Percentiles rank a stretch among this genome's conserved stretches.
These are phyloP conservation scores for Clarkia xantiana DNA, from an alignment of 345 rosid species.

Conservation along the genomic window DNA sequence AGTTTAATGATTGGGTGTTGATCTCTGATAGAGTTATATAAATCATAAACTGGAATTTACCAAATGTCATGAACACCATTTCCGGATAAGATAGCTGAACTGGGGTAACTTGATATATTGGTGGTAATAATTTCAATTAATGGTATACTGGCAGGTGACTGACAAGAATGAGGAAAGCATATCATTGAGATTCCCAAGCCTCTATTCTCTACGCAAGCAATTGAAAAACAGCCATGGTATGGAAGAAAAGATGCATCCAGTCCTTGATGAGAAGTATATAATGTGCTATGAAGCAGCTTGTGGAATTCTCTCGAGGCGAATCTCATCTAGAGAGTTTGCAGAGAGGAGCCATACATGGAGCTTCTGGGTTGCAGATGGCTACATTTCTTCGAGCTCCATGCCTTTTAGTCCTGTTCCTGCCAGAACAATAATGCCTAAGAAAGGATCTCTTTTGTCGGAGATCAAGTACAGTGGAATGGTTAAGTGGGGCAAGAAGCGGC, in stretches of 20 bases:
- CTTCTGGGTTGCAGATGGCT: conserved; percentile 39
- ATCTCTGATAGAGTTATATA: no score
- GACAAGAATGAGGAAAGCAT: conserved; percentile 44
- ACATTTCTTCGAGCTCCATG: conserved; percentile 10
- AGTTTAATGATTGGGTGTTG: not conserved
- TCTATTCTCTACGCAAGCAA: conserved; percentile 33
- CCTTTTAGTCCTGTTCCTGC: conserved; percentile 1
- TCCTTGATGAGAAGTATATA: conserved; percentile 52
- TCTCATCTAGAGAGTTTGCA: conserved; percentile 39
- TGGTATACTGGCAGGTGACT: conserved; percentile 34
- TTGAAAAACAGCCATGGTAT: conserved; percentile 21
- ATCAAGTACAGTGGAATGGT: conserved; percentile 35
- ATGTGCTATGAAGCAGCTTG: conserved; percentile 40
- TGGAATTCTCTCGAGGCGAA: conserved; percentile 45
- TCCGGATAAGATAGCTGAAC: not conserved
- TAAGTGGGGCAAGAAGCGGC: conserved; percentile 66
- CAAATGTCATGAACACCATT: not conserved
- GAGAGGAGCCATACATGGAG: conserved; percentile 26
- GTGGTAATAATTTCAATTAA: not conserved
- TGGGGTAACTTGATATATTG: not conserved
- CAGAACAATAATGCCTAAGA: conserved; percentile 13
- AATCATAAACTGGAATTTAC: no score
- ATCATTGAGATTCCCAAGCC: conserved; percentile 60
- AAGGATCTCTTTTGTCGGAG: conserved; percentile 36
- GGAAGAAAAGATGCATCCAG: conserved; percentile 35